These are phyloP conservation scores for Macrophomina tecta DNA, from an alignment of 2,329 filamentous ascomycete species.

Conservation along the genomic window DNA sequence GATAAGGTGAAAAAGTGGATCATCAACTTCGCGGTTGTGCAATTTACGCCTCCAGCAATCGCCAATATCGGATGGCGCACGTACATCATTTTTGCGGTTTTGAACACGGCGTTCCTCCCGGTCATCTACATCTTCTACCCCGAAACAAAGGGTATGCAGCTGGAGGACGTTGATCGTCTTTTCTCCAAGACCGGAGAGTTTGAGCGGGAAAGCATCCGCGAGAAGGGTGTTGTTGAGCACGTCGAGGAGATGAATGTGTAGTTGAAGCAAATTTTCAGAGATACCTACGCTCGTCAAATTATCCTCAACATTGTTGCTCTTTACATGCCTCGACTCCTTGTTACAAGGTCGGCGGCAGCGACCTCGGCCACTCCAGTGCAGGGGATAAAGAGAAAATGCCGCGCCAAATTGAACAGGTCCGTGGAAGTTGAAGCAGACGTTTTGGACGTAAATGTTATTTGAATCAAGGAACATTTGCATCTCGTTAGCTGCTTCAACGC, in stretches of 20 bases:
- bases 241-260: background rate
- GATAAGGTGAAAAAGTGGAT: conserved; percentile 12
- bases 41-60: conserved; percentile 48
- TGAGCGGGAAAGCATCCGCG: background rate
- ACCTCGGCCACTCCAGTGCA: no score
- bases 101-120: conserved; percentile 49
- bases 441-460: no score
- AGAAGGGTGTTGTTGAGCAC: background rate
- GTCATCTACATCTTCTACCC: conserved; percentile 70
- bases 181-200: conserved; percentile 25
- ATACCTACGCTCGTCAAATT: no score
- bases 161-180: conserved; percentile 65
- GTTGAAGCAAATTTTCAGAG: no score
- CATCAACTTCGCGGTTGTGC: conserved; percentile 39
- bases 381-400: no score
- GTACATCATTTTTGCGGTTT: conserved; percentile 48
- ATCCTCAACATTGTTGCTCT: no score
- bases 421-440: no score
- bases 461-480: no score
- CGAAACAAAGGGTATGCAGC: conserved; percentile 67
- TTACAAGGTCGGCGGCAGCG: no score
- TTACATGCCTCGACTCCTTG: no score
- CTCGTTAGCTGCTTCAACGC: no score
- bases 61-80: conserved; percentile 46
- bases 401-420: no score